Evolutionary conservation across 306 rosid species (phyloP).

Genomic region (Malus asiatica): DNA sequence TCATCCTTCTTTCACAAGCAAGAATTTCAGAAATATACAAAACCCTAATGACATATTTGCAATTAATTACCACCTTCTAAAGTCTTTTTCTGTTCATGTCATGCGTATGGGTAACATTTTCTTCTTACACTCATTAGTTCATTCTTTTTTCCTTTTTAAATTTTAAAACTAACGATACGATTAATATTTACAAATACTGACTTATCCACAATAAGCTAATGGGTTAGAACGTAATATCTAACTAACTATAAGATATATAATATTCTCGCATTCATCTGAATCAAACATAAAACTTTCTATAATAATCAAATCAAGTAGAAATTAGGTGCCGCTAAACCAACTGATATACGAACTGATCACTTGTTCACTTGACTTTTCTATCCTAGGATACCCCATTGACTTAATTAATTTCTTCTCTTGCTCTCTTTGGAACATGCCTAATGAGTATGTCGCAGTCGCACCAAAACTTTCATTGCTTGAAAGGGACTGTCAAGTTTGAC

Average conservation of each 20-base stretch:
- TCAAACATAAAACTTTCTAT: too few species aligned
- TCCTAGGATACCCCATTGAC: slow-evolving; percentile 23
- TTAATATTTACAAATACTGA: too few species aligned
- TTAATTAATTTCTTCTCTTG: background rate
- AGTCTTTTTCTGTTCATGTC: background rate
- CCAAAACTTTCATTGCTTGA: background rate
- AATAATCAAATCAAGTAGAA: background rate
- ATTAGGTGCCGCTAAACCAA: background rate
- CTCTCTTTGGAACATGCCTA: background rate
- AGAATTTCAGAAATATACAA: slow-evolving; percentile 7
- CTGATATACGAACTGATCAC: too few species aligned
- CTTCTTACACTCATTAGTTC: background rate
- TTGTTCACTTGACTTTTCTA: background rate
- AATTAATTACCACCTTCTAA: background rate
- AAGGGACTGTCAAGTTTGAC: background rate
- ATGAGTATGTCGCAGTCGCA: background rate
- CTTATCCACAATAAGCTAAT: background rate
- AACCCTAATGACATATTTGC: slow-evolving; percentile 9
- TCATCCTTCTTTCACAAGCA: slow-evolving; percentile 24
- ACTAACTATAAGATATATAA: too few species aligned
- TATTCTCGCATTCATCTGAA: background rate
- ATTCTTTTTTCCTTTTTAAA: too few species aligned
- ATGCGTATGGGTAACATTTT: background rate
- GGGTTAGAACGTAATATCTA: background rate
- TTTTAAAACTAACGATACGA: too few species aligned